Evolutionary conservation across 305 asterid species (phyloP), one percentile per base, ranked within the genome.

Genomic region (Fraxinus latifolia): DNA sequence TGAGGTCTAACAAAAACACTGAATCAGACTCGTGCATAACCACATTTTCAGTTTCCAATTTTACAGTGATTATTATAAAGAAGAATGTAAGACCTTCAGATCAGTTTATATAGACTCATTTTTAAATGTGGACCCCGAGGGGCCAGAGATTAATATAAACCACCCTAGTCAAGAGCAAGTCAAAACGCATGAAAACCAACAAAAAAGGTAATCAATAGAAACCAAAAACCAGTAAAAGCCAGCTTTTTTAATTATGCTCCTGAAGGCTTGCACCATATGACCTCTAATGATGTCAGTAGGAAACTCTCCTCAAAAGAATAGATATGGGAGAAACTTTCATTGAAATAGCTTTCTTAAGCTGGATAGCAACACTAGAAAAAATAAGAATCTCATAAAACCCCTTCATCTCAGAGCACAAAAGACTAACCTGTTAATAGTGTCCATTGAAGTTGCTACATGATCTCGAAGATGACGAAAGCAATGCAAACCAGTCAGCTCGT

Each of bases 391-490:
- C 68, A 80, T 34, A 74, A 60, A 71, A 39, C 32, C 82, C 80
- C 60, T 68, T 79, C 34, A 76, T 79, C 85, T 60, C 75, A 81
- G 86, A 76, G 82, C 83, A 86, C 27, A 9, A 53, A 53, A 36
- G 75, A 86, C 95, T 76, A 89, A 94, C 99, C 98, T 92, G 92
- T 96, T 96, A 84, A 96, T 91, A 65, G 98, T 91, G 79, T 96
- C 97, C 27, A 93, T 87, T 62, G 98, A 92, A 85, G 95, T 81
- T 78, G 95, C 85, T 83, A 96, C 91, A 78, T 91, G 94, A 84
- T 91, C 97, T 81, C 97, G 93, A 80, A 96, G 97, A 91, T 93
- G 97, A 73, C 97, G 98, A 88, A 94, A 94, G 90, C 99, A 96
- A 91, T 94, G 98, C 83, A 96, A 83, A 83, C 99, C 99, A 88